Base-by-base conservation (phyloP, 345 rosid genomes). In the Eutrema heterophyllum region DNA sequence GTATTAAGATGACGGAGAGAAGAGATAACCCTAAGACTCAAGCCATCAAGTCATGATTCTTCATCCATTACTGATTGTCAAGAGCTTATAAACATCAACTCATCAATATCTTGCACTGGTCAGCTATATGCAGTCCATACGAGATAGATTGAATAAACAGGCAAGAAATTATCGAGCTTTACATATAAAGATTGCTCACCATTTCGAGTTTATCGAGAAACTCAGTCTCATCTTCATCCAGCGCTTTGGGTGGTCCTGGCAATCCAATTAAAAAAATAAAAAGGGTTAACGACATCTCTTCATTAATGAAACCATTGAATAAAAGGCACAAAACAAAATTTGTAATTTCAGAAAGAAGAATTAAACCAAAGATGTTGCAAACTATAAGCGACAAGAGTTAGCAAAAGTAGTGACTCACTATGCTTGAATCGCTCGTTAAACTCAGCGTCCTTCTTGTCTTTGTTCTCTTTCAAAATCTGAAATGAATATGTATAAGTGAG, bases 221-320 rank as follows among this genome's bases (percentile, higher is more conserved):
- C 86, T 95, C 99, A 5, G 96, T 92, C 81, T 95, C 99, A 30
- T 95, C 97, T 71, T 90, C 96, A 79, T 95, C 99, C 79, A 95
- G 75, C 68, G 99, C 92, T 85, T 95, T 95, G 3, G 99, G 99
- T 30, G 97, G 99, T 71, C 96, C 99, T 95, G 79, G 2, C 8
- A 59, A 56, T 24, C 69, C 55, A 71, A 50, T 64, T 30, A 7
- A 14, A 24, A 67, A 53, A 18, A 26, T 64, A 58, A 26, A 18
- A 8, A 33, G 39, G 46, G 18, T 51, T 41, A 70, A 43, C 16
- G 26, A 33, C 30, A 9, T 35, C 53, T 59, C 53, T 63, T 44
- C n/a, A 14, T 29, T 3, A 62, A 43, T 21, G n/a, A 40, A 40
- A 40, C 43, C n/a, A 67, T 9, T 36, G 39, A 39, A 39, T 29